Percentiles rank a stretch among this genome's conserved stretches.
Evolutionary conservation across 192 early-diverging fungal genomes (phyloP).

Genomic region (Phlyctochytrium planicorne): DNA sequence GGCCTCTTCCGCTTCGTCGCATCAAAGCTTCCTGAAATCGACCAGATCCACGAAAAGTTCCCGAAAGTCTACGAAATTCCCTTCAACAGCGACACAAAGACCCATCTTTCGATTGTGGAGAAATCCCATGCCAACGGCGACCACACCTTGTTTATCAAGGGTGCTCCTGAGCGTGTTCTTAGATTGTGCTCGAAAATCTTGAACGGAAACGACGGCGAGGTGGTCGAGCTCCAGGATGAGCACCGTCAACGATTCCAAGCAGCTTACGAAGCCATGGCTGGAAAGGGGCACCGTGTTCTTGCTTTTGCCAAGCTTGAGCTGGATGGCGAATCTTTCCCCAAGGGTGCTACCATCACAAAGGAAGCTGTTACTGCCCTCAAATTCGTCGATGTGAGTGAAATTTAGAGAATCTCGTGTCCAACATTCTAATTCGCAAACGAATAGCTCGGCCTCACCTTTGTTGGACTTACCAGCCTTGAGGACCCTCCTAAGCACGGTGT

Average conservation of each 20-base stretch:
- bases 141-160: conserved; percentile 77
- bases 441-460: conserved; percentile 53
- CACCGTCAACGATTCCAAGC: conserved; percentile 62
- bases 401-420: too few species aligned
- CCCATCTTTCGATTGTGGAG: conserved; percentile 81
- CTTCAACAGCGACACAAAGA: conserved; percentile 92
- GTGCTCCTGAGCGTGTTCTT: conserved; percentile 88
- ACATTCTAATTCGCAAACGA: too few species aligned
- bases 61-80: conserved; percentile 94
- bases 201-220: conserved; percentile 41
- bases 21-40: conserved; percentile 66
- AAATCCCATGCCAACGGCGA: conserved; percentile 67
- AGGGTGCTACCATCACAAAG: conserved; percentile 71
- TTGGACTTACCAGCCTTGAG: conserved; percentile 85
- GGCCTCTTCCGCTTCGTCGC: conserved; percentile 76
- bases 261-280: conserved; percentile 75
- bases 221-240: conserved; percentile 57
- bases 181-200: conserved; percentile 73
- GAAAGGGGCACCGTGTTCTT: conserved; percentile 84
- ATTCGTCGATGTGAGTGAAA: conserved; percentile 59
- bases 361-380: conserved; percentile 68
- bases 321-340: conserved; percentile 67
- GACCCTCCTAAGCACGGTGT: conserved; percentile 97
- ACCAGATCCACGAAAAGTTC: conserved; percentile 55
- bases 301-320: conserved; percentile 83